Evolutionary conservation across 108 stramenopile genomes (phyloP).

Genomic region (Skeletonema grethae): DNA sequence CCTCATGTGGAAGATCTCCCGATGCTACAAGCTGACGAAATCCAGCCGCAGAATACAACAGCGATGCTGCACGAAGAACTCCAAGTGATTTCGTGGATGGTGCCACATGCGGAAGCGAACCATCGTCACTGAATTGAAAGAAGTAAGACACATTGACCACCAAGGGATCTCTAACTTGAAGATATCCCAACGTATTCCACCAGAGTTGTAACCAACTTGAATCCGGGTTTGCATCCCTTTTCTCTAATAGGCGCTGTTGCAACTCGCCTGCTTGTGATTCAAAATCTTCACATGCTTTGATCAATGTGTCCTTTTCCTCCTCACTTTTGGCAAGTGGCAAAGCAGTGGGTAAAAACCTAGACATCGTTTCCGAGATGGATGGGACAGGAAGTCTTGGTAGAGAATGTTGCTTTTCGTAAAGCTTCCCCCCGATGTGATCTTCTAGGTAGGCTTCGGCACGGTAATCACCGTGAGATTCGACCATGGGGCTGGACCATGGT

Average conservation of each 20-base stretch:
- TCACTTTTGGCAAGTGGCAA: constrained; percentile 61
- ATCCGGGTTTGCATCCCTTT: constrained; percentile 38
- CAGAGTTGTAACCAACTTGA: constrained; percentile 84
- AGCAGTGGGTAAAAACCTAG: constrained; percentile 69
- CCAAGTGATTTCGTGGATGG: constrained; percentile 27
- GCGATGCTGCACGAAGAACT: constrained; percentile 65
- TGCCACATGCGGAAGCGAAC: constrained; percentile 41
- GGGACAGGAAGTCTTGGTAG: constrained; percentile 79
- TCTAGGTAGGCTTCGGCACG: constrained; percentile 70
- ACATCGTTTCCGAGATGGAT: constrained; percentile 63
- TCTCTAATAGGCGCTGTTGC: constrained; percentile 63
- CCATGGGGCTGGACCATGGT: constrained; percentile 65
- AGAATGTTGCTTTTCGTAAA: constrained; percentile 63
- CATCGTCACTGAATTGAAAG: constrained; percentile 83
- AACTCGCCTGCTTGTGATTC: constrained; percentile 58
- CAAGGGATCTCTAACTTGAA: constrained; percentile 86
- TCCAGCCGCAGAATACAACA: constrained; percentile 70
- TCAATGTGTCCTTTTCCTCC: constrained; percentile 58
- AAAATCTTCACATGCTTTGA: constrained; percentile 59
- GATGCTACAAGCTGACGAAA: constrained; percentile 74
- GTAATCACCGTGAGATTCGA: constrained; percentile 78
- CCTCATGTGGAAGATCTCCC: constrained; percentile 66
- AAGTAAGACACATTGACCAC: constrained; percentile 89
- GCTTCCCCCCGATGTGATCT: constrained; percentile 61
- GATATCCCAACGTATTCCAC: constrained; percentile 89